phyloP scores from a whole-genome alignment of 2,329 filamentous ascomycete genomes.

The Venturia pyrina region DNA sequence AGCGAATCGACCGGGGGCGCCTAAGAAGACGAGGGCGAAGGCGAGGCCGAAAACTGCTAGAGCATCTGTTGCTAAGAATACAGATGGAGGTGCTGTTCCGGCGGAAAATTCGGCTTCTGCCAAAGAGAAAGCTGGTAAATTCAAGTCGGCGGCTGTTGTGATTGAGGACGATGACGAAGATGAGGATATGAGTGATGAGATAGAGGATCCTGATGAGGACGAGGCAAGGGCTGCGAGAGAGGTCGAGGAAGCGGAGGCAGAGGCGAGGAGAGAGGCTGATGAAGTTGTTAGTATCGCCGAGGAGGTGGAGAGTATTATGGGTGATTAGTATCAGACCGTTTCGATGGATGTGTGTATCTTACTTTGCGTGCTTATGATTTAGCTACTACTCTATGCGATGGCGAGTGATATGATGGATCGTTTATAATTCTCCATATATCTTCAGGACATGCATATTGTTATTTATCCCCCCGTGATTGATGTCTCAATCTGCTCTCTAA shows the following conservation, averaged over 20 bases:
- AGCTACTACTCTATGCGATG: no score
- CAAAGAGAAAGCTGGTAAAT: conserved; percentile 22
- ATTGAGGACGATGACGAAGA: conserved; percentile 26
- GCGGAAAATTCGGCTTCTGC: conserved; percentile 19
- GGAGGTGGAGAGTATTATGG: conserved; percentile 36
- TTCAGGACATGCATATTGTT: no score
- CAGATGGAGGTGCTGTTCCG: not conserved
- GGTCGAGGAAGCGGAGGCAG: conserved; percentile 23
- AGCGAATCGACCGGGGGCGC: conserved; percentile 40
- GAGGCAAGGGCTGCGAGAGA: conserved; percentile 24
- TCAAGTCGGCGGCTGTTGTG: conserved; percentile 12
- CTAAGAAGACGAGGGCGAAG: conserved; percentile 35
- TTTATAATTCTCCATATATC: no score
- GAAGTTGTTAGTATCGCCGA: conserved; percentile 24
- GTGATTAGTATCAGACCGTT: conserved; percentile 20
- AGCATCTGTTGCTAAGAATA: not conserved
- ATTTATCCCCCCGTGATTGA: no score
- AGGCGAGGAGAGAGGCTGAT: conserved; percentile 23
- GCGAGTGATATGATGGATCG: no score
- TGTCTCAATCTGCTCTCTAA: no score
- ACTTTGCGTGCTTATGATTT: not conserved
- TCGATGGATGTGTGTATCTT: not conserved
- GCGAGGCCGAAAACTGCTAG: conserved; percentile 21
- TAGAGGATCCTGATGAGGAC: conserved; percentile 23
- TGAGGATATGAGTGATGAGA: conserved; percentile 17